These are phyloP conservation scores for Saturnispora quitensis DNA, from an alignment of 805 yeast species.

Conservation along the genomic window DNA sequence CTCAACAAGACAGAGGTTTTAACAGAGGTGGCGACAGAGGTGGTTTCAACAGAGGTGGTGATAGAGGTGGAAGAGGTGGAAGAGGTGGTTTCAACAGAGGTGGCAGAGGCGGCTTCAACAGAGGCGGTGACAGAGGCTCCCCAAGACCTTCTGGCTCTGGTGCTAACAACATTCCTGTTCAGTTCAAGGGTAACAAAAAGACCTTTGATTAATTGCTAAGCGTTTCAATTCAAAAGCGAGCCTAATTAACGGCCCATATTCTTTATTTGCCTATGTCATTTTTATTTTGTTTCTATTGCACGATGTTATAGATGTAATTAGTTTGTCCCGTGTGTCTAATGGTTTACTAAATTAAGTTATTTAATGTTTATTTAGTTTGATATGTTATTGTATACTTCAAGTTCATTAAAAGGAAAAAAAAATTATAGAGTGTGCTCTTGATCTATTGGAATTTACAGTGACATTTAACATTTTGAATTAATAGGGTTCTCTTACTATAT, in stretches of 20 bases:
- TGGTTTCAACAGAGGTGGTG: slow-evolving; percentile 19
- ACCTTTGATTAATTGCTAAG: slow-evolving; percentile 53
- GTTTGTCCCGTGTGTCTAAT: background rate
- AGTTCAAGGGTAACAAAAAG: slow-evolving; percentile 78
- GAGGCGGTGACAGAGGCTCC: slow-evolving; percentile 28
- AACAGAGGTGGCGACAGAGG: slow-evolving; percentile 12
- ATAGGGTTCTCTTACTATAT: background rate
- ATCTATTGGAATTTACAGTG: background rate
- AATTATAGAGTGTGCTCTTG: background rate
- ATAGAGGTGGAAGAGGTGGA: slow-evolving; percentile 22
- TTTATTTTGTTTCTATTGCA: slow-evolving; percentile 1
- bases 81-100: slow-evolving; percentile 22
- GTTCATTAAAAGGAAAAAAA: background rate
- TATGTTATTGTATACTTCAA: background rate
- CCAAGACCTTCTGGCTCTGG: slow-evolving; percentile 44
- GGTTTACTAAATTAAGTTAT: background rate
- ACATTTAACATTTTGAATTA: background rate
- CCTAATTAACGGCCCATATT: background rate
- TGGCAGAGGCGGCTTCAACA: slow-evolving; percentile 22
- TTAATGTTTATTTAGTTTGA: background rate
- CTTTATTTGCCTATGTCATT: slow-evolving; percentile 1
- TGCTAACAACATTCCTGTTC: slow-evolving; percentile 55
- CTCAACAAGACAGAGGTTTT: slow-evolving; percentile 22
- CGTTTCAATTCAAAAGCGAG: background rate
- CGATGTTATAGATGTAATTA: slow-evolving; percentile 3